Evolutionary conservation across 176 grass and related monocot genomes (phyloP).

Genomic region (Carex kokanica): DNA sequence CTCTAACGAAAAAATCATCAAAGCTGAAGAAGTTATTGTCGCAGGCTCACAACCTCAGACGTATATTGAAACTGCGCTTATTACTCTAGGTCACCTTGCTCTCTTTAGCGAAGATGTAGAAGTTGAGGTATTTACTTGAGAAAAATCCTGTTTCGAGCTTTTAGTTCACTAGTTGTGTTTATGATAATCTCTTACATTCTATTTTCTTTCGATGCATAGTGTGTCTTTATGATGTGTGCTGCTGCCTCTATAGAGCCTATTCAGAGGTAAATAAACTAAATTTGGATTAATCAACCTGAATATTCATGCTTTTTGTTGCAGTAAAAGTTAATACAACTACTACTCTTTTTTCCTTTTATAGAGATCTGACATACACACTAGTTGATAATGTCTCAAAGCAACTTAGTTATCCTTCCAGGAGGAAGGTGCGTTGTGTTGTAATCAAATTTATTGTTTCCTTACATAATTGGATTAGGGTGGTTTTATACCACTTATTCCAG

Average conservation of each 20-base stretch:
- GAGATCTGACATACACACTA: slow-evolving; percentile 71
- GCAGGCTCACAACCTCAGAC: slow-evolving; percentile 45
- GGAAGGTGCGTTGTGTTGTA: slow-evolving; percentile 46
- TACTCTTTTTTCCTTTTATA: slow-evolving; percentile 23
- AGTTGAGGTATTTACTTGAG: slow-evolving; percentile 62
- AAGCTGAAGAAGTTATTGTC: slow-evolving; percentile 61
- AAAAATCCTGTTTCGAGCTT: neutral
- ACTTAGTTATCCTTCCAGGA: slow-evolving; percentile 66
- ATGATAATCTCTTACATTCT: neutral
- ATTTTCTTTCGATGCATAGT: slow-evolving; percentile 41
- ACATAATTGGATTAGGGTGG: neutral
- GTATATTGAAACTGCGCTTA: slow-evolving; percentile 64
- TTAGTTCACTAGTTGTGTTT: neutral
- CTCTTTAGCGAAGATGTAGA: slow-evolving; percentile 79
- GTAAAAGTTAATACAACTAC: slow-evolving; percentile 4
- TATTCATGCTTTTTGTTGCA: slow-evolving; percentile 15
- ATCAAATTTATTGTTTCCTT: neutral
- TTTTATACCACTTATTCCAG: neutral
- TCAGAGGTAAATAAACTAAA: slow-evolving; percentile 48
- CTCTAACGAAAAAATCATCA: slow-evolving; percentile 49
- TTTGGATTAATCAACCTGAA: neutral
- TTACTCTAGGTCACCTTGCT: slow-evolving; percentile 75
- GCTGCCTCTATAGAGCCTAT: slow-evolving; percentile 66
- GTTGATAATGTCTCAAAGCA: slow-evolving; percentile 71
- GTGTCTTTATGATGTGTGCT: slow-evolving; percentile 86